Conservation (phyloP, 805 yeast species). For the Spencermartinsiella europaea region DNA sequence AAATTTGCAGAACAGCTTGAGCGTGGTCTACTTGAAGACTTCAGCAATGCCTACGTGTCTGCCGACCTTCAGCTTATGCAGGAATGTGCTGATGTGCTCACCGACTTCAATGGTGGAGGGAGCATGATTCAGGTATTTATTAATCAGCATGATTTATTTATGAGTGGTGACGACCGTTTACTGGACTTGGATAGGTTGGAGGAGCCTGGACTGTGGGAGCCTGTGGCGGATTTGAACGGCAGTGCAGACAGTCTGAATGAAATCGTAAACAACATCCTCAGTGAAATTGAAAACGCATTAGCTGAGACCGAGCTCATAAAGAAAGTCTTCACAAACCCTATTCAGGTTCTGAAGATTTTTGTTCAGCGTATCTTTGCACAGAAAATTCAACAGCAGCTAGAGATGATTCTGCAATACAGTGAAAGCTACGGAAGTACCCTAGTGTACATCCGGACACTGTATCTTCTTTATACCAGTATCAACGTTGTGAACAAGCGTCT, state of each 20-base stretch:
- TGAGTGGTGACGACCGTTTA: slow-evolving; percentile 40
- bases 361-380: slow-evolving; percentile 74
- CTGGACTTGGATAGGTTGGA: slow-evolving; percentile 29
- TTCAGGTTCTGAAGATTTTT: slow-evolving; percentile 62
- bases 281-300: slow-evolving; percentile 38
- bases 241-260: slow-evolving; percentile 50
- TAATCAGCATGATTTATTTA: slow-evolving; percentile 69
- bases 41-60: slow-evolving; percentile 66
- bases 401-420: slow-evolving; percentile 56
- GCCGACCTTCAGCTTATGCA: slow-evolving; percentile 68
- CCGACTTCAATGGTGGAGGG: slow-evolving; percentile 78
- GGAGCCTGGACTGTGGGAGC: slow-evolving; percentile 53
- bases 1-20: slow-evolving; percentile 77
- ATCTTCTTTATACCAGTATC: slow-evolving; percentile 55
- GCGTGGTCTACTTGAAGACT: slow-evolving; percentile 57
- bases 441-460: slow-evolving; percentile 71
- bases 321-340: slow-evolving; percentile 66
- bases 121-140: slow-evolving; percentile 79
- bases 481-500: slow-evolving; percentile 59
- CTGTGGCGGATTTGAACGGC: slow-evolving; percentile 43
- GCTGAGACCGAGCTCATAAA: slow-evolving; percentile 69
- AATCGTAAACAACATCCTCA: slow-evolving; percentile 51
- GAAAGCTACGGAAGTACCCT: slow-evolving; percentile 51
- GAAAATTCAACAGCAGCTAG: slow-evolving; percentile 43
- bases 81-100: slow-evolving; percentile 64